Evolutionary conservation across 257 asterid genomes (phyloP).

Genomic region (Solanum pimpinellifolium): DNA sequence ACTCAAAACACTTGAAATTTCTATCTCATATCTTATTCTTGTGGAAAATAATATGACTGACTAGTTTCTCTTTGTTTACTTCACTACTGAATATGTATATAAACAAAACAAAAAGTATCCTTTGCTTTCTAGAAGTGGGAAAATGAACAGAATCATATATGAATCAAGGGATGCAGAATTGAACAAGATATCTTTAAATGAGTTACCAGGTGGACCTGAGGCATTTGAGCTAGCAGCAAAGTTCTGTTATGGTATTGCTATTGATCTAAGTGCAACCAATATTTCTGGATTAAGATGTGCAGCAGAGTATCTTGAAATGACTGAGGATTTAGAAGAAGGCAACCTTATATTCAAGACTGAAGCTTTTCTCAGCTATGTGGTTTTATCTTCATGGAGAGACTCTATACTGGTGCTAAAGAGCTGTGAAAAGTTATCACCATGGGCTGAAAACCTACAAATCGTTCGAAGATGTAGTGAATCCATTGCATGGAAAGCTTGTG

Average conservation of each 20-base stretch:
- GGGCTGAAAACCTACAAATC: slow-evolving; percentile 95
- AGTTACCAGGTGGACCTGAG: slow-evolving; percentile 85
- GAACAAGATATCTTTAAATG: slow-evolving; percentile 42
- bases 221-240: slow-evolving; percentile 87
- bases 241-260: slow-evolving; percentile 89
- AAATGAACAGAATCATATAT: slow-evolving; percentile 62
- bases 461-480: slow-evolving; percentile 91
- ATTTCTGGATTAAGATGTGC: slow-evolving; percentile 91
- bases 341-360: slow-evolving; percentile 91
- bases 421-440: slow-evolving; percentile 76
- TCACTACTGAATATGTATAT: neutral
- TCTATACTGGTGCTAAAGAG: slow-evolving; percentile 68
- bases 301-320: slow-evolving; percentile 91
- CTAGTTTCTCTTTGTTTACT: neutral
- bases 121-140: slow-evolving; percentile 82
- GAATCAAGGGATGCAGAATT: slow-evolving; percentile 50
- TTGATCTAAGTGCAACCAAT: slow-evolving; percentile 68
- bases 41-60: neutral
- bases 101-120: slow-evolving; percentile 39
- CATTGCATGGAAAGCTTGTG: slow-evolving; percentile 96
- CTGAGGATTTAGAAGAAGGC: slow-evolving; percentile 95
- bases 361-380: slow-evolving; percentile 93
- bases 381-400: slow-evolving; percentile 92
- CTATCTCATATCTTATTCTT: neutral
- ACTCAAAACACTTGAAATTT: neutral